A percentile compares a stretch with the other conserved stretches of the same genome.
Evolutionary conservation across 805 yeast genomes (phyloP).

Genomic region (Metschnikowia kunwiensis): DNA sequence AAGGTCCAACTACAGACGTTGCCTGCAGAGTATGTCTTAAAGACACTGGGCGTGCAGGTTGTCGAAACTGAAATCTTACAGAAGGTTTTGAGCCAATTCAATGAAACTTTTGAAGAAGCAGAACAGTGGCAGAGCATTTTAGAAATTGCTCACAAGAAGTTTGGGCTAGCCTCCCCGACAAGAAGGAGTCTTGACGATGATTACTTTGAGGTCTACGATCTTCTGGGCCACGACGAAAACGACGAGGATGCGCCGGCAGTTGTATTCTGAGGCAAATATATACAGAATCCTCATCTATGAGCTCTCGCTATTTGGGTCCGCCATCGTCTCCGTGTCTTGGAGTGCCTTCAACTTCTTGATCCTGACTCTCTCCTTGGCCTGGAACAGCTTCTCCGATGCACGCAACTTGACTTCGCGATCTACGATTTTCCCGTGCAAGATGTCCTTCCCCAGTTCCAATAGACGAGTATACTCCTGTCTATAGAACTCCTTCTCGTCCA

Average conservation of each 20-base stretch:
- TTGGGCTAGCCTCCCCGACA: conserved; percentile 4
- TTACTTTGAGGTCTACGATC: conserved; percentile 25
- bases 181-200: conserved; percentile 11
- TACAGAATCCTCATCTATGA: too few relatives aligned
- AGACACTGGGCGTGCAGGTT: conserved; percentile 15
- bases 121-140: conserved; percentile 20
- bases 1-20: conserved; percentile 35
- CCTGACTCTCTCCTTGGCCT: conserved; percentile 13
- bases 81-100: conserved; percentile 22
- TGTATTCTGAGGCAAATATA: conserved; percentile 13
- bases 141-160: conserved; percentile 4
- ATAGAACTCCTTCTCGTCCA: conserved; percentile 27
- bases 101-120: conserved; percentile 7
- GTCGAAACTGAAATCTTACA: conserved; percentile 20
- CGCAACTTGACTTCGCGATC: conserved; percentile 24
- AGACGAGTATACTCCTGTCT: conserved; percentile 28
- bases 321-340: background rate
- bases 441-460: conserved; percentile 28
- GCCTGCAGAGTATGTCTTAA: conserved; percentile 41
- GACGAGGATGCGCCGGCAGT: conserved; percentile 31
- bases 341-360: conserved; percentile 15
- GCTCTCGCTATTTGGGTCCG: too few relatives aligned
- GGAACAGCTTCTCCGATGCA: conserved; percentile 8
- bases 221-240: conserved; percentile 21
- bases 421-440: conserved; percentile 29